Evolutionary conservation across 2,329 filamentous ascomycete genomes (phyloP), one percentile per base, ranked within the genome.

Genomic region (Sporothrix brunneoviolacea): DNA sequence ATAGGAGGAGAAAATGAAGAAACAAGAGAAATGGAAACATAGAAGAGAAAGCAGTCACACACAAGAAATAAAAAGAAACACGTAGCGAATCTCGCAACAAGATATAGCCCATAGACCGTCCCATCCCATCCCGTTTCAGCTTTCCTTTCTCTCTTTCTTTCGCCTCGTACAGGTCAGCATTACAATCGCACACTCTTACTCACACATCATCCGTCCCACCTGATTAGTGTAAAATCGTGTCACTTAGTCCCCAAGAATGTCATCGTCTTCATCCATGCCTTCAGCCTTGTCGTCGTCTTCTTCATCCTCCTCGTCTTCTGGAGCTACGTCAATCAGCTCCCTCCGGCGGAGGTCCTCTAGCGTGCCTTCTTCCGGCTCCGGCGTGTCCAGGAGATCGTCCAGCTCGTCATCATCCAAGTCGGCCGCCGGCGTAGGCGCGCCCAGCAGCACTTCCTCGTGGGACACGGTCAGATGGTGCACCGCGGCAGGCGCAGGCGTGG

Each of bases 281-380:
- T 44, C 63, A 64, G 30, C 62, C 65, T 40, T 44, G 15, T 46
- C 63, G 8, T 58, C 59, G 18, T 68, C 66, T 1, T 66, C 68
- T 13, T 68, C 68, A 4, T 71, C 69, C 3, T 69, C 66, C 16
- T 71, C 71, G 7, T 72, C 69, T 24, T 68, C 65, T 33, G 67
- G 65, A 5, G 63, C 65, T 49, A 79, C 75, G 6, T 77, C 78
- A 21, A 81, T 56, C 48, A 82, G 62, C 60, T 78, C 80, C 46
- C 76, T 68, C 49, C 73, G 69, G 24, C 74, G 69, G 28, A 82
- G 64, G 58, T 83, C 79, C 60, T 82, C 80, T 12, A 64, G 67
- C 4, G 77, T 80, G 44, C 77, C 80, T 59, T 83, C 80, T 56
- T 80, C 79, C 0, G 71, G 74, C 54, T 78, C 76, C 0, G 54